phyloP scores from a whole-genome alignment of 2,329 filamentous ascomycete species.

The Aspergillus phoenicis region DNA sequence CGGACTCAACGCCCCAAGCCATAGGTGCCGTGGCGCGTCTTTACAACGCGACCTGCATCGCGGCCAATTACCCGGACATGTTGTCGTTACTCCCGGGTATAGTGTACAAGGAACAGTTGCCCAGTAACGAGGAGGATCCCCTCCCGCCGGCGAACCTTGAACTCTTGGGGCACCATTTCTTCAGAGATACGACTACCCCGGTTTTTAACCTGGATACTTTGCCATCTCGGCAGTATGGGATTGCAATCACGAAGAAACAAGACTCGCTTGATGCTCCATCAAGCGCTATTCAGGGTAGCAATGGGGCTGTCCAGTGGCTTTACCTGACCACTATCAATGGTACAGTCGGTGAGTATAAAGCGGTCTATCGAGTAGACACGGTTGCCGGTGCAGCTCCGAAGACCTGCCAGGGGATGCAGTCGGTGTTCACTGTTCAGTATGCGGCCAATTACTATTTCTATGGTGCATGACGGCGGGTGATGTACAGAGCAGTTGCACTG shows the following conservation, averaged over 20 bases:
- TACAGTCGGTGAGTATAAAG: constrained; percentile 65
- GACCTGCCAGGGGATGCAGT: constrained; percentile 67
- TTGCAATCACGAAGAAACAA: constrained; percentile 65
- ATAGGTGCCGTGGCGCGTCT: constrained; percentile 78
- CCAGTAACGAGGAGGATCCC: constrained; percentile 36
- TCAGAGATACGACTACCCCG: constrained; percentile 66
- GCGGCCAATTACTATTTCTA: constrained; percentile 75
- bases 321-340: constrained; percentile 61
- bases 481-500: constrained; percentile 9
- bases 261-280: constrained; percentile 64
- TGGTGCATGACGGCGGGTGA: constrained; percentile 28
- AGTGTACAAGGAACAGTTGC: constrained; percentile 67
- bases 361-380: constrained; percentile 83
- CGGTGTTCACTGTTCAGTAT: constrained; percentile 74
- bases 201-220: constrained; percentile 76
- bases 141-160: constrained; percentile 60
- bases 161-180: constrained; percentile 79
- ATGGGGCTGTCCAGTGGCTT: constrained; percentile 78
- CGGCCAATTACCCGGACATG: constrained; percentile 68
- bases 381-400: constrained; percentile 76
- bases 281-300: constrained; percentile 60
- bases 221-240: constrained; percentile 51
- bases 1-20: constrained; percentile 63
- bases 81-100: constrained; percentile 66
- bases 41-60: constrained; percentile 84